These are phyloP conservation scores for Globisporangium middletonii DNA, from an alignment of 352 stramenopile genomes.

Conservation along the genomic window DNA sequence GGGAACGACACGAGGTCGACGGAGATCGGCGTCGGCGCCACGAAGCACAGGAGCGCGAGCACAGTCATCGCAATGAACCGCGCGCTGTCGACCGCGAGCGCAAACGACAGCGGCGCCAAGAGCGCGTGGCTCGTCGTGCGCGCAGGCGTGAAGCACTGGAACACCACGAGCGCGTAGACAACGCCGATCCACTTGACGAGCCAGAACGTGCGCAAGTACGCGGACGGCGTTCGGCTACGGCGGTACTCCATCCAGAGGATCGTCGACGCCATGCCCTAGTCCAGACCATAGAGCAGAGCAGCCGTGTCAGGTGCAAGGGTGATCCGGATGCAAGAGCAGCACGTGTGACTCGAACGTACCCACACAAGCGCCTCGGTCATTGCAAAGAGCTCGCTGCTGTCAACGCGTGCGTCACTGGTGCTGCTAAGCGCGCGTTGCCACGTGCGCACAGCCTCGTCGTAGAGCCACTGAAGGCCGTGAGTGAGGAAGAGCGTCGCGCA, in stretches of 20 bases:
- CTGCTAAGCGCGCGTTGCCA: conserved; percentile 8
- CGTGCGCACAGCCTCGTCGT: conserved; percentile 30
- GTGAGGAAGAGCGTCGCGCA: conserved; percentile 39
- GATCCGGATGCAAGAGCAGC: not conserved
- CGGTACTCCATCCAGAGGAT: conserved; percentile 80
- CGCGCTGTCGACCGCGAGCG: conserved; percentile 24
- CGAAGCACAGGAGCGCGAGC: conserved; percentile 46
- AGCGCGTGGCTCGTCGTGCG: conserved; percentile 2
- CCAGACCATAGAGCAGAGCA: not conserved
- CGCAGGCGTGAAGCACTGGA: conserved; percentile 17
- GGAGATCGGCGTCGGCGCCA: conserved; percentile 41
- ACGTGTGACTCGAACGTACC: conserved; percentile 18
- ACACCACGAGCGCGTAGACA: conserved; percentile 36
- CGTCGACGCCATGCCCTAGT: conserved; percentile 32
- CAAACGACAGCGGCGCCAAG: conserved; percentile 2
- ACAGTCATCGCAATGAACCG: conserved; percentile 36
- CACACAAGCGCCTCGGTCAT: conserved; percentile 57
- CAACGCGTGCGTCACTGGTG: conserved; percentile 19
- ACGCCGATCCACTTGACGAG: conserved; percentile 44
- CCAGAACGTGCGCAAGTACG: conserved; percentile 58
- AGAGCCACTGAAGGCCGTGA: conserved; percentile 41
- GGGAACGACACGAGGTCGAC: conserved; percentile 42
- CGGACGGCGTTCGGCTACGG: conserved; percentile 45
- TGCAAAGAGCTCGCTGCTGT: conserved; percentile 30
- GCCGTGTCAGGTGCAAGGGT: not conserved